Conservation (phyloP, 805 yeast genomes). For the Nakazawaea molendinolei region DNA sequence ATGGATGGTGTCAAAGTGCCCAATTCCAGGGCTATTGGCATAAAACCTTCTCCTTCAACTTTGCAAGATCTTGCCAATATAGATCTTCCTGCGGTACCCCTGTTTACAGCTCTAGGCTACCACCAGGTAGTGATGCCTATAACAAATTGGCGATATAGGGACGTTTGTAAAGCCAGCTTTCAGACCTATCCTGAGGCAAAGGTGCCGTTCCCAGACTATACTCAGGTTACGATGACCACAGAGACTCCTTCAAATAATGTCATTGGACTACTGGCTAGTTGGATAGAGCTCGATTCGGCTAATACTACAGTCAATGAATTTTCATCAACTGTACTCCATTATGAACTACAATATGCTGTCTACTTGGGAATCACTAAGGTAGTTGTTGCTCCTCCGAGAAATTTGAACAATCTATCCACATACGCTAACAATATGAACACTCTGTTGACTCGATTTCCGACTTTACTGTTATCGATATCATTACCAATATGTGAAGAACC, state of each 20-base stretch:
- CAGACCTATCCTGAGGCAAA: too few relatives aligned
- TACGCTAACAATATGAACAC: conserved; percentile 34
- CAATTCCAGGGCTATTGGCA: conserved; percentile 29
- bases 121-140: conserved; percentile 48
- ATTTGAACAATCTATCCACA: conserved; percentile 45
- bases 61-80: conserved; percentile 21
- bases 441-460: conserved; percentile 22
- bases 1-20: too few relatives aligned
- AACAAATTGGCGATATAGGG: conserved; percentile 45
- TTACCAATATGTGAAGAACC: conserved; percentile 41
- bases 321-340: conserved; percentile 48
- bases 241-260: conserved; percentile 37
- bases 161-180: conserved; percentile 33
- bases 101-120: conserved; percentile 31
- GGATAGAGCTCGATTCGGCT: conserved; percentile 61
- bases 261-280: conserved; percentile 56
- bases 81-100: conserved; percentile 22
- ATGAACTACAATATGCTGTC: conserved; percentile 53
- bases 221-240: conserved; percentile 35
- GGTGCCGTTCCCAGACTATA: conserved; percentile 33
- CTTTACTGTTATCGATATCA: conserved; percentile 37
- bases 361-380: conserved; percentile 51
- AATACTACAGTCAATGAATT: conserved; percentile 43
- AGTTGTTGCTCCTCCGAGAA: conserved; percentile 59
- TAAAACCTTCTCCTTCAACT: conserved; percentile 35